Conservation (phyloP, 768 basidiomycete species). For the Megacollybia marginata region DNA sequence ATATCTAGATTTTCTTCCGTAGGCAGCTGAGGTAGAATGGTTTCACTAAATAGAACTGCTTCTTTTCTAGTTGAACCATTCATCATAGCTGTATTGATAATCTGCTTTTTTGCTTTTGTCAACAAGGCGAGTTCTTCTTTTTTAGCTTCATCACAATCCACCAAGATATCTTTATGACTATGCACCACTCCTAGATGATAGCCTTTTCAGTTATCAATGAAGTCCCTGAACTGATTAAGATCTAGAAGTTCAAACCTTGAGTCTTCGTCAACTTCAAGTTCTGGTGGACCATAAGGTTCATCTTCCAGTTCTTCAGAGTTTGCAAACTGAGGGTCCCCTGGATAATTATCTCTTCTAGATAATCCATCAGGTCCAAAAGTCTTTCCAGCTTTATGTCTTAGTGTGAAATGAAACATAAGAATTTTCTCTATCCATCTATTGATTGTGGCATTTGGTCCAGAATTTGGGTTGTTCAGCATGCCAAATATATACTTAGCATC, state of each 20-base stretch:
- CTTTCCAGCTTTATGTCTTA: slow-evolving; percentile 22
- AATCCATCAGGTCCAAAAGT: slow-evolving; percentile 29
- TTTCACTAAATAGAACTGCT: no score
- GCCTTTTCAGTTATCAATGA: slow-evolving; percentile 4
- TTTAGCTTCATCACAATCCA: no score
- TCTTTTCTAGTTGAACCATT: no score
- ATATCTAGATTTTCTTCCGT: no score
- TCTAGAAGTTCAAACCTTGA: neutral
- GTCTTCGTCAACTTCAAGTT: neutral
- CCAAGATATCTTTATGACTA: no score
- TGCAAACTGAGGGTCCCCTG: neutral
- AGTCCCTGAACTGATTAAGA: slow-evolving; percentile 3
- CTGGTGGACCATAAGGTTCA: neutral
- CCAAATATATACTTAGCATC: slow-evolving; percentile 34
- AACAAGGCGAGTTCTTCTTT: no score
- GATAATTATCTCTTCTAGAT: slow-evolving; percentile 14
- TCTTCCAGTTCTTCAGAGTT: neutral
- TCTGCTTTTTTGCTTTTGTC: no score
- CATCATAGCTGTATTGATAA: no score
- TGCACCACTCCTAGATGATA: neutral
- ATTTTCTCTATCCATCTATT: slow-evolving; percentile 36
- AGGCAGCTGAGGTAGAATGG: no score
- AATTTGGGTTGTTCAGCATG: slow-evolving; percentile 34
- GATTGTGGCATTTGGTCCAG: slow-evolving; percentile 26
- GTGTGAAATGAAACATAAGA: slow-evolving; percentile 26